Conservation (phyloP, 2,329 filamentous ascomycete genomes). For the Colletotrichum sp. region DNA sequence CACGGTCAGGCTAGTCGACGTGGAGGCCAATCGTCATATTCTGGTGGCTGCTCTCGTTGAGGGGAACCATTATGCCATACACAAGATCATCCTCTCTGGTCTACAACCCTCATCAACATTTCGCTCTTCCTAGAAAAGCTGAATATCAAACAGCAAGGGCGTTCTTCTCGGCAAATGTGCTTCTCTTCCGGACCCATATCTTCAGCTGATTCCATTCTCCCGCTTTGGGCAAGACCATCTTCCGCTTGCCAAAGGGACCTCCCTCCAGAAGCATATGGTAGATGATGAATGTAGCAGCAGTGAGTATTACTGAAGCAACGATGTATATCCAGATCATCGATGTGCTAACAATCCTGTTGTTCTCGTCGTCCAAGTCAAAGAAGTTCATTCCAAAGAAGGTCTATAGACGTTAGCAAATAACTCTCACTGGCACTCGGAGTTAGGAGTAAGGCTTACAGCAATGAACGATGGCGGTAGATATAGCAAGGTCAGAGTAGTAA, state of each 20-base stretch:
- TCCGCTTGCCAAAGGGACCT: not conserved
- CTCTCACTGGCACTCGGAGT: not conserved
- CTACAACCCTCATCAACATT: not conserved
- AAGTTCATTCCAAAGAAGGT: conserved; percentile 48
- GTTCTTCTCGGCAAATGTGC: conserved; percentile 12
- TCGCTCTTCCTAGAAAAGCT: not conserved
- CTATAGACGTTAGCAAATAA: conserved; percentile 8
- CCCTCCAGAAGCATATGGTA: not conserved
- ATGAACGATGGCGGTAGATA: conserved; percentile 40
- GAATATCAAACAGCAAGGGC: not conserved
- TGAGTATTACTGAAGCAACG: conserved; percentile 32
- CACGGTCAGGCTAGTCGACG: conserved; percentile 14
- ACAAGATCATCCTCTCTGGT: conserved; percentile 15
- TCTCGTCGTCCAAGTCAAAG: conserved; percentile 36
- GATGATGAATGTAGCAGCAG: conserved; percentile 33
- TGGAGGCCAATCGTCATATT: conserved; percentile 16
- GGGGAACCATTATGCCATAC: conserved; percentile 26
- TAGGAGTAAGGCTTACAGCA: conserved; percentile 30
- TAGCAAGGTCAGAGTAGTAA: conserved; percentile 32
- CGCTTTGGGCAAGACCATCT: not conserved
- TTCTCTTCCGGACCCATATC: not conserved
- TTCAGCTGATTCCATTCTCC: not conserved
- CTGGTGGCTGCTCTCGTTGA: conserved; percentile 28
- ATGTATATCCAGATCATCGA: conserved; percentile 44
- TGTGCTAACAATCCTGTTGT: conserved; percentile 32